A percentile compares a stretch with the other conserved stretches of the same genome.
These are phyloP conservation scores for Cucurbita moschata DNA, from an alignment of 306 rosid genomes.

Conservation along the genomic window DNA sequence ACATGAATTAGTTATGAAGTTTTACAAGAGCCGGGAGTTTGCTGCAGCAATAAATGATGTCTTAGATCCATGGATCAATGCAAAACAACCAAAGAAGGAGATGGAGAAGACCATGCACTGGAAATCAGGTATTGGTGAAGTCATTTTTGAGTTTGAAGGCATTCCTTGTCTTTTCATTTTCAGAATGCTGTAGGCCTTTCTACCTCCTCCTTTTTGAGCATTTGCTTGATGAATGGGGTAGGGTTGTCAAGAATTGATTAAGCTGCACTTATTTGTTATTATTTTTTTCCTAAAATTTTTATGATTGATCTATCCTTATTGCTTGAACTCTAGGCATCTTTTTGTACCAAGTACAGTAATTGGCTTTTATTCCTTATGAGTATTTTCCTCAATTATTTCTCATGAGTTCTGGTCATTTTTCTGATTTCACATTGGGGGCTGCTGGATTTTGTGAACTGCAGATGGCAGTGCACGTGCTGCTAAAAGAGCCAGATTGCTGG, in stretches of 20 bases:
- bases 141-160: background rate
- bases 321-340: background rate
- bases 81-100: slow-evolving; percentile 91
- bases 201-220: background rate
- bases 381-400: background rate
- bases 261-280: background rate
- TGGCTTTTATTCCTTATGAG: background rate
- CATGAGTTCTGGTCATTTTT: slow-evolving; percentile 1
- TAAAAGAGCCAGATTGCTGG: slow-evolving; percentile 64
- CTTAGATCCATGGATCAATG: slow-evolving; percentile 95
- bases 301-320: background rate
- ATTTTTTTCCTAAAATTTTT: background rate
- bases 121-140: slow-evolving; percentile 55
- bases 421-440: background rate
- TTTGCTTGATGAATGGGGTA: background rate
- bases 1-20: slow-evolving; percentile 88
- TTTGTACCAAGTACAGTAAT: background rate
- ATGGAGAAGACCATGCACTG: slow-evolving; percentile 61
- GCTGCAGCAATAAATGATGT: slow-evolving; percentile 92
- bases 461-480: slow-evolving; percentile 59
- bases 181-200: background rate
- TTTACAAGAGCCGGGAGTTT: slow-evolving; percentile 88
- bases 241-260: background rate
- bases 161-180: background rate
- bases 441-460: slow-evolving; percentile 23